Base-by-base conservation (phyloP, 306 rosid species). In the Ziziphus jujuba region DNA sequence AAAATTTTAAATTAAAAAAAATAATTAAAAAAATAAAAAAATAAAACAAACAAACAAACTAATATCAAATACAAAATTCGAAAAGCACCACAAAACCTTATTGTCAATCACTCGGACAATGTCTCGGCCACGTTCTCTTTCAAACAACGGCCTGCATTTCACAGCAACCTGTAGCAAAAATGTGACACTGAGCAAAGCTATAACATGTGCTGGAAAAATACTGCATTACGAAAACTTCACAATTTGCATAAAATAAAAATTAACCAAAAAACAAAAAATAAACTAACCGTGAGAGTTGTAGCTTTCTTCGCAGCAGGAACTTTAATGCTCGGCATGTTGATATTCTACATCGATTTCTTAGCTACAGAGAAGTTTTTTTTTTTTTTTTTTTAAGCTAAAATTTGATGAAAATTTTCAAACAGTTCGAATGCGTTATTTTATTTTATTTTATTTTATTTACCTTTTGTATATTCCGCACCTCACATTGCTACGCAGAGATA, bases 281-380 rank as follows among this genome's bases (percentile, higher is more conserved):
- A 8, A 79, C 79, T 24, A 65, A 85, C 90, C 63, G 90, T 80
- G 31, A 85, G 87, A 12, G 87, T 85, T 3, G 90, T 82, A 48
- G 80, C 10, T 78, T 80, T 82, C 83, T 82, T 85, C 7, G 82
- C 65, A 31, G 76, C 83, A 36, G 90, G 85, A 66, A 82, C 84
- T 80, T 80, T 80, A 71, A 85, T 80, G 74, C 78, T 82, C 50
- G 85, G 90, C 90, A 85, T 85, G 68, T 69, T 76, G n/a, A n/a
- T 25, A 68, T 36, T 66, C 71, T 65, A 57, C 85, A 80, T 84
- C 60, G 81, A 75, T 65, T 61, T 74, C 56, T 67, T n/a, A 23
- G 9, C 52, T 9, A 52, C 67, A 21, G 16, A 40, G 2, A 10
- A 44, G 31, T 23, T 16, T 55, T 36, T n/a, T n/a, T n/a, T n/a